Percentiles rank a stretch among this genome's conserved stretches.
Conservation (phyloP, 2,329 filamentous ascomycete genomes). For the Alternaria rosae region DNA sequence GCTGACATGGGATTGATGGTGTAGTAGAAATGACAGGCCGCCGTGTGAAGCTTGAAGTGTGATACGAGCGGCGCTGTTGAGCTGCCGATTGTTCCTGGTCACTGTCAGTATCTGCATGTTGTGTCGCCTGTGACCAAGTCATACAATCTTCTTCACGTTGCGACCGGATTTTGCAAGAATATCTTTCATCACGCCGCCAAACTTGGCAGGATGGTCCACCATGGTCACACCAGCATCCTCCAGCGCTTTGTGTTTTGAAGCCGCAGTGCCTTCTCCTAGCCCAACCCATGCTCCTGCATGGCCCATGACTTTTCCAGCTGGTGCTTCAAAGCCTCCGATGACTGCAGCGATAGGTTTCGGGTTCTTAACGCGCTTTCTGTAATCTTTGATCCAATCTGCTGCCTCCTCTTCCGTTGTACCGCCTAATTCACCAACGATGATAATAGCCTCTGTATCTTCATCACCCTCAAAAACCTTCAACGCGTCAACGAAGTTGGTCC, state of each 20-base stretch:
- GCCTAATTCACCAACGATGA: slow-evolving; percentile 76
- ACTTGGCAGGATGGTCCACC: slow-evolving; percentile 78
- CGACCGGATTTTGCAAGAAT: slow-evolving; percentile 60
- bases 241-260: slow-evolving; percentile 72
- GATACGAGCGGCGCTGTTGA: slow-evolving; percentile 59
- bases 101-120: slow-evolving; percentile 3
- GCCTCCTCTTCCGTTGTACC: slow-evolving; percentile 74
- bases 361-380: slow-evolving; percentile 62
- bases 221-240: slow-evolving; percentile 71
- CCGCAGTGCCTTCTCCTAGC: slow-evolving; percentile 69
- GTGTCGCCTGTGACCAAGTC: slow-evolving; percentile 3
- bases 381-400: slow-evolving; percentile 75
- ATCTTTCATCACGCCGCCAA: slow-evolving; percentile 71
- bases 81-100: slow-evolving; percentile 45
- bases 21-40: slow-evolving; percentile 20
- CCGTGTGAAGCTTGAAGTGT: slow-evolving; percentile 42
- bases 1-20: slow-evolving; percentile 24
- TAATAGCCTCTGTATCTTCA: slow-evolving; percentile 72
- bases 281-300: slow-evolving; percentile 78
- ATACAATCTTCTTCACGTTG: slow-evolving; percentile 51
- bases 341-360: slow-evolving; percentile 80
- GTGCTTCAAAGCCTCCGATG: slow-evolving; percentile 71
- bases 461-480: slow-evolving; percentile 72
- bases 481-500: slow-evolving; percentile 77
- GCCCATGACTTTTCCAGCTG: slow-evolving; percentile 73